phyloP scores from a whole-genome alignment of 352 stramenopile genomes.

The Elongisporangium undulatum region DNA sequence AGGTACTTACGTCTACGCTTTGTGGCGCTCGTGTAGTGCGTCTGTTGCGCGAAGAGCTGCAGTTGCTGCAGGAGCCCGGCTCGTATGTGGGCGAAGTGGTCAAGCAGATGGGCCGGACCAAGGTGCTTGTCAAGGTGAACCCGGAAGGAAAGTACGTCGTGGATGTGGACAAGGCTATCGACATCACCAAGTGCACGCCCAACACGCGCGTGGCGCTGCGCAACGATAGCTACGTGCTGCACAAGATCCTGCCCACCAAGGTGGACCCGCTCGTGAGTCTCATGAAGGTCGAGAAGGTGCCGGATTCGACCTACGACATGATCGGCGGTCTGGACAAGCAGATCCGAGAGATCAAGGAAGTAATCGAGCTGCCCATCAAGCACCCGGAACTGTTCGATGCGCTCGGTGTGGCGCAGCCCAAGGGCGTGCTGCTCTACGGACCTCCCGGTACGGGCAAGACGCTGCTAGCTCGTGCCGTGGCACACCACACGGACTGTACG shows the following conservation, averaged over 20 bases:
- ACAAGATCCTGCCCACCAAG: constrained; percentile 99
- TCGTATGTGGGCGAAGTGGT: constrained; percentile 99
- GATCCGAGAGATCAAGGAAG: constrained; percentile 99
- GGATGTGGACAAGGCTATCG: constrained; percentile 97
- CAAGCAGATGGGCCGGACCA: constrained; percentile 99
- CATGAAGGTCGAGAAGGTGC: constrained; percentile 99
- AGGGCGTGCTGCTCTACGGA: constrained; percentile 94
- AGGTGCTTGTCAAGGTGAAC: constrained; percentile 99
- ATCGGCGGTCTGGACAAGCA: constrained; percentile 99
- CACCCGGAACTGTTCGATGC: constrained; percentile 99
- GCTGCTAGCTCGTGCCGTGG: constrained; percentile 96
- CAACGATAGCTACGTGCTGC: constrained; percentile 99
- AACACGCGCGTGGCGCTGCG: constrained; percentile 98
- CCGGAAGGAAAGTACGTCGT: constrained; percentile 99
- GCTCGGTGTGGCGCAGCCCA: constrained; percentile 98
- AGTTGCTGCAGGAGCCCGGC: constrained; percentile 97
- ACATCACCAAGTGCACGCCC: constrained; percentile 95
- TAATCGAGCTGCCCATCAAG: constrained; percentile 99
- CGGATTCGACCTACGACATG: constrained; percentile 99
- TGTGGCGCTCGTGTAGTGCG: constrained; percentile 66
- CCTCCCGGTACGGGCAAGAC: constrained; percentile 99
- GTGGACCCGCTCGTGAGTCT: constrained; percentile 91
- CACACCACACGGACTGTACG: constrained; percentile 99
- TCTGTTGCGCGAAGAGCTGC: constrained; percentile 97
- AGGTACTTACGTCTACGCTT: constrained; percentile 3